Evolutionary conservation across 306 rosid genomes (phyloP), one percentile per base, ranked within the genome.

Genomic region (Gastrolobium villosum): DNA sequence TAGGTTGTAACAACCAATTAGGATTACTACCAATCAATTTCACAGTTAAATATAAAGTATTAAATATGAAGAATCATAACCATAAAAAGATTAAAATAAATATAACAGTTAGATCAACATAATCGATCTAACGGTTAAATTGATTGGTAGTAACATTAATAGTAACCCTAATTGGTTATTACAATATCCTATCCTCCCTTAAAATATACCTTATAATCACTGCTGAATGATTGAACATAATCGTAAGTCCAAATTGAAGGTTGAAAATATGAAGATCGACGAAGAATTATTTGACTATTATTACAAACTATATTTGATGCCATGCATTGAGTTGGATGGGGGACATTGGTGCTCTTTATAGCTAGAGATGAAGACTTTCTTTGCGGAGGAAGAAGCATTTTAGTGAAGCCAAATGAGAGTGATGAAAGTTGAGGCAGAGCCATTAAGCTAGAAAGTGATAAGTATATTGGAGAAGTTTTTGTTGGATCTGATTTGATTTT

Each of bases 221-320:
- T 75, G 10, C 5, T 4, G 28, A 63, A 32, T 7, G 72, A 75
- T 3, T 75, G 80, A 7, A 75, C 14, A 6, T 32, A 35, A 10
- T 62, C 50, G 10, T n/a, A n/a, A n/a, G n/a, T n/a, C n/a, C n/a
- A n/a, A n/a, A n/a, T n/a, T n/a, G n/a, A n/a, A n/a, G n/a, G n/a
- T n/a, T n/a, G n/a, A n/a, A n/a, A n/a, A n/a, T n/a, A n/a, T n/a
- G n/a, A n/a, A n/a, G n/a, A n/a, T 62, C 63, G 71, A 26, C 72
- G 80, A 75, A 1, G 34, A 14, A 36, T 63, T 34, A 31, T 10
- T 14, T 48, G 52, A 65, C 5, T 13, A 26, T 32, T 0, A 53
- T 35, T 9, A n/a, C 30, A 11, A 68, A 35, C 10, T 2, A 26
- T 15, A 9, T 5, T 34, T 7, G 34, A n/a, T 4, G 41, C 10